Evolutionary conservation across 495 filamentous ascomycete species (phyloP).

Genomic region (Bombardia bombarda): DNA sequence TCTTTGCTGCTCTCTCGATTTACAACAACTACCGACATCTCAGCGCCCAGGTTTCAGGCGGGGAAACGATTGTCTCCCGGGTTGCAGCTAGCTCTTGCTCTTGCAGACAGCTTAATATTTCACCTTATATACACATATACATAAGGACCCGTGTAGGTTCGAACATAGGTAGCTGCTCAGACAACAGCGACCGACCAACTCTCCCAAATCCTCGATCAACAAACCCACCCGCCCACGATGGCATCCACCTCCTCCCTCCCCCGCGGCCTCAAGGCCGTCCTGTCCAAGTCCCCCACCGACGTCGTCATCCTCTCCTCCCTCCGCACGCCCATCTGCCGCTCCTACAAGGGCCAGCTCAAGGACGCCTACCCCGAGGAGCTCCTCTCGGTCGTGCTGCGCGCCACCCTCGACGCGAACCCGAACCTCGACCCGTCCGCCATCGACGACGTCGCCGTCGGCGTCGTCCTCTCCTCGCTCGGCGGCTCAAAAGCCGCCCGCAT

Average conservation of each 20-base stretch:
- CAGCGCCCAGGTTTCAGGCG: background rate
- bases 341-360: slow-evolving; percentile 74
- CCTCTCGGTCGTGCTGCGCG: slow-evolving; percentile 71
- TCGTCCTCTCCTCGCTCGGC: slow-evolving; percentile 83
- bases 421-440: slow-evolving; percentile 64
- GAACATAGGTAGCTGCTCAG: too few species aligned
- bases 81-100: too few species aligned
- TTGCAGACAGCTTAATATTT: too few species aligned
- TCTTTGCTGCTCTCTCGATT: background rate
- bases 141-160: too few species aligned
- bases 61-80: background rate
- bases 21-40: background rate
- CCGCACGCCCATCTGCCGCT: slow-evolving; percentile 76
- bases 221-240: background rate
- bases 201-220: too few species aligned
- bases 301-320: slow-evolving; percentile 83
- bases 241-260: slow-evolving; percentile 25
- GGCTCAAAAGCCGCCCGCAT: slow-evolving; percentile 87
- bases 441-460: slow-evolving; percentile 77
- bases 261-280: slow-evolving; percentile 62
- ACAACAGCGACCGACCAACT: too few species aligned
- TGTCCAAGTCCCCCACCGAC: slow-evolving; percentile 72
- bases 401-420: slow-evolving; percentile 68
- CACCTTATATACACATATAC: too few species aligned
- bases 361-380: slow-evolving; percentile 89